A percentile compares a stretch with the other conserved stretches of the same genome.
Conservation (phyloP, 352 stramenopile species). For the Phytophthora uliginosa region DNA sequence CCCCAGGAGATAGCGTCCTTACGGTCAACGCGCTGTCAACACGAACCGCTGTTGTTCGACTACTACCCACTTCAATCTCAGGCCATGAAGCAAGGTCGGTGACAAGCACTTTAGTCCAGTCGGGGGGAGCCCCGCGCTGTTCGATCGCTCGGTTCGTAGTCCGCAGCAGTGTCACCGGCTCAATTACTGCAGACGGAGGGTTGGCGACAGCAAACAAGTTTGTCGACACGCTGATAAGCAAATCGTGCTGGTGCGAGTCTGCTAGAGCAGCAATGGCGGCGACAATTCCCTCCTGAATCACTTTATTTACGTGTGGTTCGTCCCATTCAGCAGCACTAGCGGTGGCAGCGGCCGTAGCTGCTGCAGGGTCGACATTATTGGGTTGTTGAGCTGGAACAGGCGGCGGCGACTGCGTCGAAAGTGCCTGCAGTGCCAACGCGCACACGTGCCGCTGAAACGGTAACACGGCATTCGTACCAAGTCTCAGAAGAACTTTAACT, state of each 20-base stretch:
- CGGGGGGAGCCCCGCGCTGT: constrained; percentile 56
- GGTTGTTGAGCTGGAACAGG: constrained; percentile 11
- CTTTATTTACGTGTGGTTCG: constrained; percentile 62
- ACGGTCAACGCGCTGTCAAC: constrained; percentile 28
- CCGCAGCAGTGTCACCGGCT: constrained; percentile 35
- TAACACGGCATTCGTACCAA: constrained; percentile 52
- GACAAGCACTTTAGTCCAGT: constrained; percentile 72
- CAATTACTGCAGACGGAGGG: neutral
- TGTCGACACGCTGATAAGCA: constrained; percentile 49
- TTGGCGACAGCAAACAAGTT: constrained; percentile 30
- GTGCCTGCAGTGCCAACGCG: constrained; percentile 63
- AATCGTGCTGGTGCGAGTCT: constrained; percentile 70
- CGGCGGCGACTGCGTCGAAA: constrained; percentile 54
- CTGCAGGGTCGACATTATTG: constrained; percentile 29
- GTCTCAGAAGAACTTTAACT: constrained; percentile 73
- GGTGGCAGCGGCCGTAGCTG: constrained; percentile 8
- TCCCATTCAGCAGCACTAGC: constrained; percentile 33
- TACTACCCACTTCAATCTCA: constrained; percentile 43
- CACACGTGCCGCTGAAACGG: constrained; percentile 77
- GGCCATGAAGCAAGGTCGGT: constrained; percentile 58
- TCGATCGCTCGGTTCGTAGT: constrained; percentile 49
- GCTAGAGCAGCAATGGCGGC: constrained; percentile 63
- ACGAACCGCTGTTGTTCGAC: constrained; percentile 24
- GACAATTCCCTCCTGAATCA: constrained; percentile 81
- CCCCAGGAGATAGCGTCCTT: constrained; percentile 17